A percentile compares a stretch with the other conserved stretches of the same genome.
Conservation (phyloP, 1,139 yeast genomes). For the Nakaseomyces glabratus region DNA sequence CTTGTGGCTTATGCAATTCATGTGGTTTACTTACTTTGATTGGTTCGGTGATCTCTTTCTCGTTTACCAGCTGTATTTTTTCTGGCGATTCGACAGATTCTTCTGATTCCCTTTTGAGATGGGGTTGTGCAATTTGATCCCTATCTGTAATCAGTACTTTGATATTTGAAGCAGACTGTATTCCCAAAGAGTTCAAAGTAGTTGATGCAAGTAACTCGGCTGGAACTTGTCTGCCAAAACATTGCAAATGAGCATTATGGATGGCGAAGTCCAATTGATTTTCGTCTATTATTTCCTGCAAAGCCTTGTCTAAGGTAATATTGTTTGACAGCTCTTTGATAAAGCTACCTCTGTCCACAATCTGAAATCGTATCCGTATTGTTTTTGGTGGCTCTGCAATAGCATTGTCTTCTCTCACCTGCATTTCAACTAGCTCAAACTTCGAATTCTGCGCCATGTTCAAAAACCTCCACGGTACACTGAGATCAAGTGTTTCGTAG, state of each 20-base stretch:
- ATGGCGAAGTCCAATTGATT: constrained; percentile 3
- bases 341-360: constrained; percentile 14
- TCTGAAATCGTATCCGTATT: constrained; percentile 22
- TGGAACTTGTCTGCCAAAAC: constrained; percentile 16
- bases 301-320: constrained; percentile 10
- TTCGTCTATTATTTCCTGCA: constrained; percentile 9
- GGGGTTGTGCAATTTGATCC: not conserved
- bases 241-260: constrained; percentile 14
- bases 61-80: no score
- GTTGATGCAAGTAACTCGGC: constrained; percentile 11
- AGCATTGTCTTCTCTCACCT: constrained; percentile 2
- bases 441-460: constrained; percentile 33
- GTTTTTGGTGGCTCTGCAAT: constrained; percentile 2
- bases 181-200: constrained; percentile 21
- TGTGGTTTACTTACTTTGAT: not conserved
- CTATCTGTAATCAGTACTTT: constrained; percentile 10
- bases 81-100: no score
- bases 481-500: constrained; percentile 16
- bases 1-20: constrained; percentile 10
- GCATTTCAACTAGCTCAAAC: constrained; percentile 17
- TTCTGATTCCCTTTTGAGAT: no score
- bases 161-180: constrained; percentile 15
- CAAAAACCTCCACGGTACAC: constrained; percentile 31
- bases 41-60: constrained; percentile 13
- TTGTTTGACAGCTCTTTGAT: constrained; percentile 11